Percentiles rank a stretch among this genome's conserved stretches.
phyloP scores from a whole-genome alignment of 2,329 filamentous ascomycete species.

The Penicillium sp. region DNA sequence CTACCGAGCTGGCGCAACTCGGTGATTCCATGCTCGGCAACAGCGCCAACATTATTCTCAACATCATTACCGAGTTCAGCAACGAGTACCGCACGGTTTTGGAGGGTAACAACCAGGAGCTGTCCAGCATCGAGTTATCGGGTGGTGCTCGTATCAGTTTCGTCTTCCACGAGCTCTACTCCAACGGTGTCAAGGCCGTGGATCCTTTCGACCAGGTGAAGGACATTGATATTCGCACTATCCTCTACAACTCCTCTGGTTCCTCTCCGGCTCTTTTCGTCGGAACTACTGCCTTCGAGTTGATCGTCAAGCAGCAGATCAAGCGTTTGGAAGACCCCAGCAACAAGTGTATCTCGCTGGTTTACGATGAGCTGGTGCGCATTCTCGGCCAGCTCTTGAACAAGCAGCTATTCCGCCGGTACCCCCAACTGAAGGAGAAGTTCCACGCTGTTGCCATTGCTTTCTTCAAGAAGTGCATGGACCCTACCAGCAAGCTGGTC shows the following conservation, averaged over 20 bases:
- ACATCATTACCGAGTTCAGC: slow-evolving; percentile 98
- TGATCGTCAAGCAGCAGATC: slow-evolving; percentile 99
- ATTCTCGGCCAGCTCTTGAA: slow-evolving; percentile 88
- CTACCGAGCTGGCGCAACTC: slow-evolving; percentile 76
- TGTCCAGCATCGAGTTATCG: slow-evolving; percentile 92
- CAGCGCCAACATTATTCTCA: slow-evolving; percentile 93
- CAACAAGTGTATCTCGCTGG: slow-evolving; percentile 94
- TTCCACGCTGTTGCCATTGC: slow-evolving; percentile 88
- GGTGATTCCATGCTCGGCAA: slow-evolving; percentile 96
- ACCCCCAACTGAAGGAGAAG: slow-evolving; percentile 95
- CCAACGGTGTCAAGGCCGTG: slow-evolving; percentile 95
- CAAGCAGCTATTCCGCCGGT: slow-evolving; percentile 89
- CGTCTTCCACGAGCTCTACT: slow-evolving; percentile 98
- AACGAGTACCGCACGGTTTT: slow-evolving; percentile 96
- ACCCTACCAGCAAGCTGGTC: slow-evolving; percentile 97
- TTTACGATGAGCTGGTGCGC: slow-evolving; percentile 96
- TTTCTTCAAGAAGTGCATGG: slow-evolving; percentile 99
- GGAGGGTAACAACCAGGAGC: slow-evolving; percentile 94
- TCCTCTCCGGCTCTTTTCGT: slow-evolving; percentile 96
- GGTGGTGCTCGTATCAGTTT: slow-evolving; percentile 98
- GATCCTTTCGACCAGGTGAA: slow-evolving; percentile 98
- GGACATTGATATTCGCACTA: slow-evolving; percentile 95
- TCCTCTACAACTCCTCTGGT: slow-evolving; percentile 98
- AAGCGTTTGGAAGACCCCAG: slow-evolving; percentile 95
- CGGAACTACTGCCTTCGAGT: slow-evolving; percentile 95